Conservation (phyloP, 345 rosid species). For the Dimocarpus longan region DNA sequence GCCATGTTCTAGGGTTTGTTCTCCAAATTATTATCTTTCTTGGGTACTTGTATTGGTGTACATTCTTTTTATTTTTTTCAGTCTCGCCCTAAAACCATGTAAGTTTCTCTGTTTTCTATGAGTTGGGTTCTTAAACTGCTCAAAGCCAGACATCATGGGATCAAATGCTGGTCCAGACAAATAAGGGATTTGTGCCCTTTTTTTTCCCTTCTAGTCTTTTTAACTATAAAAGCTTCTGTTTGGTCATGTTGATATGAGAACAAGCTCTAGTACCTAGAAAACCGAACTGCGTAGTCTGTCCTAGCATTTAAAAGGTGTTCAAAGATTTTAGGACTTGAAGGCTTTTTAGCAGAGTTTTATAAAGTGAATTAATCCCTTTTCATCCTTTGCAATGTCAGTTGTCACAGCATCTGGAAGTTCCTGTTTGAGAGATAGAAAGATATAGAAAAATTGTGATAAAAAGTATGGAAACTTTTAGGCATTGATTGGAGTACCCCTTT, state of each 20-base stretch:
- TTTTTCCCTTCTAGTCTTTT: background rate
- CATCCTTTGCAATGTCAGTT: constrained; percentile 28
- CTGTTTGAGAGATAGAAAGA: constrained; percentile 11
- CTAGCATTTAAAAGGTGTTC: no score
- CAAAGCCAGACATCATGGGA: constrained; percentile 49
- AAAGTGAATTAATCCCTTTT: constrained; percentile 26
- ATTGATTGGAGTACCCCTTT: background rate
- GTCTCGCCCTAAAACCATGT: constrained; percentile 29
- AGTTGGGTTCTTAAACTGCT: constrained; percentile 25
- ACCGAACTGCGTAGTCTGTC: background rate
- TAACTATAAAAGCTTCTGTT: background rate
- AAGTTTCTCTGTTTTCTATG: constrained; percentile 26
- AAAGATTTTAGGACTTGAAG: background rate
- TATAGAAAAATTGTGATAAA: constrained; percentile 17
- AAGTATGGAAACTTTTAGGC: constrained; percentile 26
- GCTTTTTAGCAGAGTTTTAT: constrained; percentile 23
- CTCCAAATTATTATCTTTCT: constrained; percentile 4
- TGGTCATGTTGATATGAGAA: constrained; percentile 11
- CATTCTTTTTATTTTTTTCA: constrained; percentile 1
- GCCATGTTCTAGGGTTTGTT: constrained; percentile 96
- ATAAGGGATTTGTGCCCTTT: constrained; percentile 10
- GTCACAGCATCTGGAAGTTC: constrained; percentile 9
- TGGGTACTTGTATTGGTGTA: constrained; percentile 9
- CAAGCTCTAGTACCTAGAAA: constrained; percentile 6
- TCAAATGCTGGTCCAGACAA: constrained; percentile 39